Percentiles rank a stretch among this genome's conserved stretches.
Conservation (phyloP, 805 yeast genomes). For the Groenewaldozyma salmanticensis region DNA sequence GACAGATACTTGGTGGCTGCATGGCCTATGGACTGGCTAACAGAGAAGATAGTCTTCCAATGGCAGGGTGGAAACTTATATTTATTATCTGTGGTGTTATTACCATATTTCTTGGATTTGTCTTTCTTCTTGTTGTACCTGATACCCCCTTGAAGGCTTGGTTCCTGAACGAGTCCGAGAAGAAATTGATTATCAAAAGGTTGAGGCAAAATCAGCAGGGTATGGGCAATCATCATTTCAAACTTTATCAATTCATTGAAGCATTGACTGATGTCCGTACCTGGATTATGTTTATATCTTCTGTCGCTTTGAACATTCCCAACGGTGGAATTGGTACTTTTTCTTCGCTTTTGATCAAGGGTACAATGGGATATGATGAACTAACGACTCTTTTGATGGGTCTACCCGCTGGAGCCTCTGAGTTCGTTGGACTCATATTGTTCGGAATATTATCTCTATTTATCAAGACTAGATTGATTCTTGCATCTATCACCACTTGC, state of each 20-base stretch:
- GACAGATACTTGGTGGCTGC: slow-evolving; percentile 35
- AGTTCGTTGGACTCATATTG: slow-evolving; percentile 6
- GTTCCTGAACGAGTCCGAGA: slow-evolving; percentile 18
- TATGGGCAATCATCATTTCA: slow-evolving; percentile 32
- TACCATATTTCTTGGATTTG: slow-evolving; percentile 33
- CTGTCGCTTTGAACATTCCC: slow-evolving; percentile 32
- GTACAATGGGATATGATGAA: slow-evolving; percentile 16
- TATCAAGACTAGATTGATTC: slow-evolving; percentile 20
- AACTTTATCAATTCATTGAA: slow-evolving; percentile 36
- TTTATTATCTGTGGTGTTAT: slow-evolving; percentile 48
- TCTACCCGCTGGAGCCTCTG: slow-evolving; percentile 32
- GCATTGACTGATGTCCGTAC: slow-evolving; percentile 35
- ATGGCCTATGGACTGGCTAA: slow-evolving; percentile 38
- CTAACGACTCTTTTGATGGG: slow-evolving; percentile 32
- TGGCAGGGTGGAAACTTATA: slow-evolving; percentile 42
- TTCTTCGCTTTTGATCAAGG: slow-evolving; percentile 15
- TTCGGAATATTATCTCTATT: slow-evolving; percentile 13
- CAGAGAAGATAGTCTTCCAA: slow-evolving; percentile 23
- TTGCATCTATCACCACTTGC: slow-evolving; percentile 40
- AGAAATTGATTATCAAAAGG: slow-evolving; percentile 30
- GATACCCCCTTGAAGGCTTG: slow-evolving; percentile 35
- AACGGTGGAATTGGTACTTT: slow-evolving; percentile 42
- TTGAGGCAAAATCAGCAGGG: slow-evolving; percentile 37
- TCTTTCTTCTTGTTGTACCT: slow-evolving; percentile 30
- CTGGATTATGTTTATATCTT: slow-evolving; percentile 23